A percentile compares a stretch with the other conserved stretches of the same genome.
These are phyloP conservation scores for Pyrenophora graminea DNA, from an alignment of 2,329 filamentous ascomycete genomes.

Conservation along the genomic window DNA sequence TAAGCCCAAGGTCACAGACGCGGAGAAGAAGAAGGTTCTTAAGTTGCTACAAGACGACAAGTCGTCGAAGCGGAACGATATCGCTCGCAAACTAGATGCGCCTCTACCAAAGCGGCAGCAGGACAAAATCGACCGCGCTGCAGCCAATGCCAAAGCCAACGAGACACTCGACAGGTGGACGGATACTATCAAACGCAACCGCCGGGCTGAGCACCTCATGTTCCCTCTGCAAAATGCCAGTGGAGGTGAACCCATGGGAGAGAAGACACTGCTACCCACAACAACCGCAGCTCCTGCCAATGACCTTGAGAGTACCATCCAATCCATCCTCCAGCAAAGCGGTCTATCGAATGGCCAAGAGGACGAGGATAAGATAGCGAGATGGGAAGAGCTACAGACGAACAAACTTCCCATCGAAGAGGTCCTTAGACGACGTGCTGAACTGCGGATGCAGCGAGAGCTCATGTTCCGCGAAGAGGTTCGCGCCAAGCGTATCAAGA, in stretches of 20 bases:
- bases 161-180: conserved; percentile 89
- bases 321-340: conserved; percentile 87
- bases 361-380: conserved; percentile 66
- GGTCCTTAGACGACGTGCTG: conserved; percentile 70
- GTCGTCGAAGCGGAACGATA: conserved; percentile 58
- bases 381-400: conserved; percentile 70
- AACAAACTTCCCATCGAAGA: conserved; percentile 75
- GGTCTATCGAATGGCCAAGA: conserved; percentile 70
- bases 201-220: conserved; percentile 83
- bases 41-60: conserved; percentile 73
- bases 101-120: conserved; percentile 86
- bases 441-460: conserved; percentile 80
- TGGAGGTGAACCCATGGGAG: conserved; percentile 62
- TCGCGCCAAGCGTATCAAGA: conserved; percentile 90
- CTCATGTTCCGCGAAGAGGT: conserved; percentile 86
- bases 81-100: conserved; percentile 74
- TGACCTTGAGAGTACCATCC: conserved; percentile 82
- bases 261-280: conserved; percentile 67
- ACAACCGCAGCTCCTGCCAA: conserved; percentile 67
- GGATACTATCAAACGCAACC: conserved; percentile 92
- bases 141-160: conserved; percentile 88
- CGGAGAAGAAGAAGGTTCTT: conserved; percentile 75
- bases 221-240: conserved; percentile 82
- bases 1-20: conserved; percentile 72
- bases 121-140: conserved; percentile 77